Evolutionary conservation across 1,284 basidiomycete genomes (phyloP), one percentile per base, ranked within the genome.

Genomic region (Sutorius eximius): DNA sequence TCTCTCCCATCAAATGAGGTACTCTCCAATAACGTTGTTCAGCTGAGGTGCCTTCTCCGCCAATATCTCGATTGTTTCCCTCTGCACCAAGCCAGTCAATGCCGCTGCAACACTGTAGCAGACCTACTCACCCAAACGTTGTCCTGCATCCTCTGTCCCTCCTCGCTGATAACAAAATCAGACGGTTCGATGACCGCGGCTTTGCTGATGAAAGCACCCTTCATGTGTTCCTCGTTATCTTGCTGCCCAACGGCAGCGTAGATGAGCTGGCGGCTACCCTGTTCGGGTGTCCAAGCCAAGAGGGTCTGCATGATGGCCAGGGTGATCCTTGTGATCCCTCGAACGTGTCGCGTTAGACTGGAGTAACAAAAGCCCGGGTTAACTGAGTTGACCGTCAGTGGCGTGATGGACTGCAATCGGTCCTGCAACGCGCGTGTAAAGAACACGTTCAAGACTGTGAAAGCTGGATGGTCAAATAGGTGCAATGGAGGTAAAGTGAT

Each of bases 291-390:
- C 59, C 58, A 38, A 0, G 61, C 66, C 1, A 69, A 22, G n/a
- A 46, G 22, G 2, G 5, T 44, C 36, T 65, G 55, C 44, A 55
- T 42, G 16, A 70, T 3, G 22, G 34, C 5, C 2, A 45, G 62
- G 15, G 40, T 0, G 9, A 55, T 3, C 1, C 8, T 62, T 49
- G 13, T 60, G 18, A 64, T 40, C 5, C 43, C 34, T 65, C 24
- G 30, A 65, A 58, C 0, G 12, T 33, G 13, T 30, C 73, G 69
- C 2, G 67, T 64, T 5, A 84, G 60, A 15, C 70, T 67, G 9
- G 82, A 80, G 45, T 65, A 51, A 64, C 81, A 83, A 56, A 71
- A 78, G 0, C 82, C 81, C 7, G 81, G 82, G 45, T 75, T 74
- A 36, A 78, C 73, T 15, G 73, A 43, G 24, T 75, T 72, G 16